Conservation (phyloP, 2,329 filamentous ascomycete species). For the Pseudogymnoascus sp. region DNA sequence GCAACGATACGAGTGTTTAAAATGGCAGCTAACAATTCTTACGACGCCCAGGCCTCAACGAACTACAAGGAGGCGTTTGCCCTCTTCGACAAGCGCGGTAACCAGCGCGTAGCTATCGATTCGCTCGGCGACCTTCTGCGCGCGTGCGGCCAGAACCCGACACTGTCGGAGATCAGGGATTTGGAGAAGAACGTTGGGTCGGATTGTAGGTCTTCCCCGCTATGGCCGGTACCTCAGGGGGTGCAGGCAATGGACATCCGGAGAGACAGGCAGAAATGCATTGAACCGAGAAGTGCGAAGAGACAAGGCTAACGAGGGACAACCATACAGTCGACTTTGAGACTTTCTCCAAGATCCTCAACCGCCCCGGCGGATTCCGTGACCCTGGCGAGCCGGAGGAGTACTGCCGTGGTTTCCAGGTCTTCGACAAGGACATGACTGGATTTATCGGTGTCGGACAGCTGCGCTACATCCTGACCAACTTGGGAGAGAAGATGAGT, state of each 20-base stretch:
- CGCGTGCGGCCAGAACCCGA: conserved; percentile 97
- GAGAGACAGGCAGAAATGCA: not conserved
- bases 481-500: conserved; percentile 98
- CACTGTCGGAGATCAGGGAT: conserved; percentile 82
- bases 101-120: conserved; percentile 79
- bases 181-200: conserved; percentile 81
- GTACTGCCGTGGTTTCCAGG: conserved; percentile 97
- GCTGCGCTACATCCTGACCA: conserved; percentile 95
- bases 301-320: not conserved
- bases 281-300: not conserved
- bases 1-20: not conserved
- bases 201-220: conserved; percentile 64
- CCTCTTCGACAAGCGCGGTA: conserved; percentile 98
- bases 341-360: conserved; percentile 91
- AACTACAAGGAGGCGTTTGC: conserved; percentile 99
- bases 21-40: conserved; percentile 20
- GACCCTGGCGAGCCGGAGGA: conserved; percentile 96
- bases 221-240: not conserved
- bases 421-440: conserved; percentile 98
- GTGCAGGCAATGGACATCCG: not conserved
- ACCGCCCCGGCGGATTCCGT: conserved; percentile 95
- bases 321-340: conserved; percentile 78
- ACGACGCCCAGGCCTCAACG: conserved; percentile 58
- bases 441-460: conserved; percentile 97
- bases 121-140: conserved; percentile 88